Evolutionary conservation across 768 basidiomycete genomes (phyloP).

Genomic region (Mycena sanguinolenta): DNA sequence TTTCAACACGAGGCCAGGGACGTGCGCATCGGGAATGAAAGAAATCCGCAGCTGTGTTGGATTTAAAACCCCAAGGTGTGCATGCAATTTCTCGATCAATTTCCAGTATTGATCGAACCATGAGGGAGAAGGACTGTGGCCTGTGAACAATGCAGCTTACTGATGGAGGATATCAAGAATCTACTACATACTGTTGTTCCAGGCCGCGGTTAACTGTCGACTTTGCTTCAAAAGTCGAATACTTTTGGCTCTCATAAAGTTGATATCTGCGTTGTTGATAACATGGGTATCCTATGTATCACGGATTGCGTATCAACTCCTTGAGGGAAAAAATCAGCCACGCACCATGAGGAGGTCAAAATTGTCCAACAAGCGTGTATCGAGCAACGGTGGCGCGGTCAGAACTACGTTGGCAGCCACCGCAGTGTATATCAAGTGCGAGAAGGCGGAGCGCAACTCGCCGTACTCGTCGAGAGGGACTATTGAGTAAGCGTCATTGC

Average conservation of each 20-base stretch:
- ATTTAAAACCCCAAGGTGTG: slow-evolving; percentile 21
- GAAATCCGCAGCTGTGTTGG: slow-evolving; percentile 23
- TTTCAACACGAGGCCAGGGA: slow-evolving; percentile 26
- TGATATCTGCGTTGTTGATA: slow-evolving; percentile 23
- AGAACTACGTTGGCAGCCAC: slow-evolving; percentile 23
- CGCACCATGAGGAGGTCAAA: slow-evolving; percentile 34
- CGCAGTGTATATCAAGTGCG: slow-evolving; percentile 28
- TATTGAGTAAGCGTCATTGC: slow-evolving; percentile 22
- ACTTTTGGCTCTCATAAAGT: slow-evolving; percentile 31
- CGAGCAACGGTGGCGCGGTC: slow-evolving; percentile 9
- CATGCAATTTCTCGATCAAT: slow-evolving; percentile 26
- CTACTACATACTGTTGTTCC: slow-evolving; percentile 22
- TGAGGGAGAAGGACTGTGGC: slow-evolving; percentile 8
- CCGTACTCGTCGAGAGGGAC: slow-evolving; percentile 25
- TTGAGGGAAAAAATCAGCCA: too few species aligned
- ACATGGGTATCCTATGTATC: slow-evolving; percentile 19
- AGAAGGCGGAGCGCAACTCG: slow-evolving; percentile 28
- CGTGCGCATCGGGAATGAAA: slow-evolving; percentile 32
- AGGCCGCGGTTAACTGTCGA: slow-evolving; percentile 19
- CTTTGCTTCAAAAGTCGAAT: slow-evolving; percentile 24
- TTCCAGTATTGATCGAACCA: slow-evolving; percentile 37
- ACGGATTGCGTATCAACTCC: neutral
- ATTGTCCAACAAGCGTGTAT: slow-evolving; percentile 22
- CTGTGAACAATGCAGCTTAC: neutral
- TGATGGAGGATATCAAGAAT: neutral